These are phyloP conservation scores for Posidonia australis DNA, from an alignment of 106 monocot genomes.

Conservation along the genomic window DNA sequence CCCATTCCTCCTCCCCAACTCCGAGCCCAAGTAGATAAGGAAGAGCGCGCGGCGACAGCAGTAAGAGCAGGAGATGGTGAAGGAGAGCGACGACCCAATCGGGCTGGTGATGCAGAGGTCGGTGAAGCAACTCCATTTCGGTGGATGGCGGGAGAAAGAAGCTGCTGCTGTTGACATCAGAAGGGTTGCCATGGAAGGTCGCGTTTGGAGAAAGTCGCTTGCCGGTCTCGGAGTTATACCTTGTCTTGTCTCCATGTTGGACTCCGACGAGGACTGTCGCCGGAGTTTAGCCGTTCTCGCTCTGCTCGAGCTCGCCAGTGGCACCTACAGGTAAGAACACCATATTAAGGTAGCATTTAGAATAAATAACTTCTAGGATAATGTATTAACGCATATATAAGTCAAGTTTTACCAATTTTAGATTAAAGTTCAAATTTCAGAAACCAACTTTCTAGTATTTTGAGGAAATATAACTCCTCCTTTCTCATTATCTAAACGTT, in stretches of 20 bases:
- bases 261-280: conserved; percentile 8
- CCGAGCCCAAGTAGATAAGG: neutral
- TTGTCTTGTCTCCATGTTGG: conserved; percentile 45
- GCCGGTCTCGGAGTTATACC: conserved; percentile 52
- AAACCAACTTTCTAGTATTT: too few relatives aligned
- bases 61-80: neutral
- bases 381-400: too few relatives aligned
- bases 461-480: too few relatives aligned
- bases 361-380: too few relatives aligned
- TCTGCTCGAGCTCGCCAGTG: conserved; percentile 50
- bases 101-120: conserved; percentile 24
- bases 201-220: conserved; percentile 21
- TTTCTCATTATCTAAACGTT: too few relatives aligned
- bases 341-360: too few relatives aligned
- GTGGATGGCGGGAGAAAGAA: conserved; percentile 35
- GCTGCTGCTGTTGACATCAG: conserved; percentile 38
- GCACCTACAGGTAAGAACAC: conserved; percentile 41
- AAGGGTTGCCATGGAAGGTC: conserved; percentile 28
- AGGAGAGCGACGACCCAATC: neutral
- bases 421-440: too few relatives aligned
- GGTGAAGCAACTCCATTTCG: conserved; percentile 69
- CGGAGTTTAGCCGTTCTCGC: conserved; percentile 26
- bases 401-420: too few relatives aligned
- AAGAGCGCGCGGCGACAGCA: neutral
- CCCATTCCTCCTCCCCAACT: too few relatives aligned